Evolutionary conservation across 2,329 filamentous ascomycete genomes (phyloP).

Genomic region (Penicillium sp.): DNA sequence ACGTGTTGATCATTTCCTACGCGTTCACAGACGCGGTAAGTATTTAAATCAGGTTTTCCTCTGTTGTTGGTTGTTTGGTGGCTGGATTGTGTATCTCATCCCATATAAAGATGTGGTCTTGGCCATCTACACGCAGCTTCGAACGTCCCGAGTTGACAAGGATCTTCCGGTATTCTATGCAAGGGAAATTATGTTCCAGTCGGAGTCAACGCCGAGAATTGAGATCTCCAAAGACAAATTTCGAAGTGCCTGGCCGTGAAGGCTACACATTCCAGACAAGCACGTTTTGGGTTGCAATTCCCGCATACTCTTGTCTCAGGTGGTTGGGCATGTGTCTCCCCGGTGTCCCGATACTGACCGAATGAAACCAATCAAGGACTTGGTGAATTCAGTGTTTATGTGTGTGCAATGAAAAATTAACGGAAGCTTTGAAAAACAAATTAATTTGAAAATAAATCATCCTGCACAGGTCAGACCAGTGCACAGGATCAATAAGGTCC

Average conservation of each 20-base stretch:
- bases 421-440: background rate
- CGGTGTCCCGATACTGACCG: background rate
- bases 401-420: background rate
- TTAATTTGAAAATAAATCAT: background rate
- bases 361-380: background rate
- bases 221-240: background rate
- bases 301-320: background rate
- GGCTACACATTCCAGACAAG: conserved; percentile 11
- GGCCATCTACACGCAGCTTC: background rate
- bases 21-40: conserved; percentile 1
- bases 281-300: background rate
- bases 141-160: background rate
- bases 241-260: background rate
- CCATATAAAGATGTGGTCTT: background rate
- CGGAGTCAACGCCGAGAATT: background rate
- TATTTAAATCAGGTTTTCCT: background rate
- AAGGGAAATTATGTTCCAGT: conserved; percentile 7
- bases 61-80: background rate
- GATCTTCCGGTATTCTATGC: background rate
- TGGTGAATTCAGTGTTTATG: background rate
- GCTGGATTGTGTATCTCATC: background rate
- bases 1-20: background rate
- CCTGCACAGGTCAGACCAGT: background rate
- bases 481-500: background rate
- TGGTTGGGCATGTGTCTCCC: background rate